Base-by-base conservation (phyloP, 2,329 filamentous ascomycete genomes). In the Epichloe brachyelytri region DNA sequence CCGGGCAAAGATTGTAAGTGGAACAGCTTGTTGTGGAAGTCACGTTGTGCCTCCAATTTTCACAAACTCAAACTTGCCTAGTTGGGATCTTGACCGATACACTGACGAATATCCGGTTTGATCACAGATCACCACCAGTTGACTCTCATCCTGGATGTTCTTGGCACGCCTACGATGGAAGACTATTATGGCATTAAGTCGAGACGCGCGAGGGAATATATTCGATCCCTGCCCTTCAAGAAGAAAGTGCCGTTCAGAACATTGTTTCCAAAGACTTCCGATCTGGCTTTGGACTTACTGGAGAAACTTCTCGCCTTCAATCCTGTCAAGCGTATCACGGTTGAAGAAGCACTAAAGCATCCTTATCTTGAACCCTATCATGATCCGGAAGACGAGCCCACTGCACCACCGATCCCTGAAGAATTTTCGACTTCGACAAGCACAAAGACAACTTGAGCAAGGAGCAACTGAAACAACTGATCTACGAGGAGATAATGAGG, bases 151-250 rank as follows among this genome's bases (percentile, higher is more conserved):
- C 78, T 98, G 58, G 93, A 98, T 62, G 91, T 98, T 48, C 85
- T 98, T 53, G 93, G 93, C 57, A 98, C 93, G 3, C 93, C 93
- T 3, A 98, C 93, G 12, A 98, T 98, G 93, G 93, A 98, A 69
- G 93, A 98, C 68, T 98, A 98, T 78, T 98, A 98, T 63, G 93
- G 93, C 58, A 98, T 98, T 80, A 98, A 98, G 74, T 97, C 93
- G 50, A 86, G 93, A 58, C 88, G 93, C 63, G 93, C 93, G 48
- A 82, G 93, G 57, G 93, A 98, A 72, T 98, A 98, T 73, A 98
- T 98, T 65, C 88, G 93, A 55, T 96, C 90, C 50, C 79, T 97
- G 45, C 91, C 93, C 17, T 97, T 97, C 77, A 97, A 97, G 82
- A 97, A 97, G 83, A 97, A 97, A 82, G 94, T 97, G 46, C 90